These are phyloP conservation scores for Gracilariopsis chorda DNA, from an alignment of 23 red algal genomes.

Conservation along the genomic window DNA sequence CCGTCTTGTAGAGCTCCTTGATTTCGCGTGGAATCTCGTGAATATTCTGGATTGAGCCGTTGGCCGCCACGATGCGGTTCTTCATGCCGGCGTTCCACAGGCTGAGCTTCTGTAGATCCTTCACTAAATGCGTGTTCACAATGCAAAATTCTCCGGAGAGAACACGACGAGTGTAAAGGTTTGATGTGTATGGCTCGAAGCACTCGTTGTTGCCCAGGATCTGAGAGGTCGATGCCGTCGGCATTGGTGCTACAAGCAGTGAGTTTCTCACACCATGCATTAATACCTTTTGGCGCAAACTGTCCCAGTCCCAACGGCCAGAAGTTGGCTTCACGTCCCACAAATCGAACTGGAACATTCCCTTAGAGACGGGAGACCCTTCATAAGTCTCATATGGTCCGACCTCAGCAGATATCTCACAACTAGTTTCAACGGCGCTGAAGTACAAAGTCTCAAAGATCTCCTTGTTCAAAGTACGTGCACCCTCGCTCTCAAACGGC, in stretches of 20 bases:
- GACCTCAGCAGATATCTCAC: conserved; percentile 74
- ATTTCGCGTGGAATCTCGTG: conserved; percentile 77
- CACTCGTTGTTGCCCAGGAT: conserved; percentile 99
- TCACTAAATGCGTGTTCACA: conserved; percentile 97
- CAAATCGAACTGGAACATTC: conserved; percentile 94
- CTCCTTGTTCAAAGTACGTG: conserved; percentile 81
- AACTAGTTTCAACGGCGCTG: conserved; percentile 72
- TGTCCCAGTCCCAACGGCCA: conserved; percentile 89
- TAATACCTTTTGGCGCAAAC: conserved; percentile 66
- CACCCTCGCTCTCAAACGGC: conserved; percentile 97
- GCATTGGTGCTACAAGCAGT: conserved; percentile 96
- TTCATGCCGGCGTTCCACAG: conserved; percentile 91
- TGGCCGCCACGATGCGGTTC: conserved; percentile 90
- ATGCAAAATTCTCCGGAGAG: conserved; percentile 96
- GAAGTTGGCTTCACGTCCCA: conserved; percentile 86
- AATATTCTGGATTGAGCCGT: conserved; percentile 88
- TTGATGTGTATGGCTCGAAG: conserved; percentile 97
- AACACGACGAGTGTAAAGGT: conserved; percentile 93
- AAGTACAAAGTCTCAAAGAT: conserved; percentile 98
- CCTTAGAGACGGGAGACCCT: conserved; percentile 87
- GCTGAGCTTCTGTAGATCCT: conserved; percentile 91
- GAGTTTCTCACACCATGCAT: conserved; percentile 90
- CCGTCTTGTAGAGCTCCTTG: conserved; percentile 91
- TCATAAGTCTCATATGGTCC: conserved; percentile 86
- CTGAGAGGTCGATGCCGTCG: conserved; percentile 97